phyloP scores from a whole-genome alignment of 1,284 basidiomycete species.

The Chiua sp. region DNA sequence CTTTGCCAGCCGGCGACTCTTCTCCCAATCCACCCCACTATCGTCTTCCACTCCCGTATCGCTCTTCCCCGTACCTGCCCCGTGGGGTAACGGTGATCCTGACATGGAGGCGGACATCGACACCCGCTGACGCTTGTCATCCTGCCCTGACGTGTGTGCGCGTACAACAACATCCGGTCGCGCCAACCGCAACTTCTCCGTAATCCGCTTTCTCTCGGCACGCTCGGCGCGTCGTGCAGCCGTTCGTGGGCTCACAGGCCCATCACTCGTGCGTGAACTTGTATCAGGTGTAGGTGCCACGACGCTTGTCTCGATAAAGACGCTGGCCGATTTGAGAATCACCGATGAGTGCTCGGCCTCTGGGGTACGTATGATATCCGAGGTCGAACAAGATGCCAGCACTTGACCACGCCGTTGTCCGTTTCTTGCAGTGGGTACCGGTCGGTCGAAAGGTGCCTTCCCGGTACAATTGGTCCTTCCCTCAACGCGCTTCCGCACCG shows the following conservation, averaged over 20 bases:
- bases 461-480: neutral
- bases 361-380: neutral
- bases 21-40: conserved; percentile 32
- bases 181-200: conserved; percentile 34
- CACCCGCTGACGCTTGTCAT: neutral
- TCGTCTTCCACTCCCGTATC: conserved; percentile 13
- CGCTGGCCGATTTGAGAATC: neutral
- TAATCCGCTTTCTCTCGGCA: conserved; percentile 28
- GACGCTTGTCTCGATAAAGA: no score
- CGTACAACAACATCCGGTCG: conserved; percentile 33
- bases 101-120: neutral
- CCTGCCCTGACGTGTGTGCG: neutral
- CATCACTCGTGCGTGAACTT: neutral
- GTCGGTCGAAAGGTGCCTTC: conserved; percentile 9
- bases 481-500: conserved; percentile 20
- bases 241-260: conserved; percentile 20
- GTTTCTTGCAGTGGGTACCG: no score
- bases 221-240: conserved; percentile 23
- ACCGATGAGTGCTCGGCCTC: neutral
- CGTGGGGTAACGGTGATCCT: neutral
- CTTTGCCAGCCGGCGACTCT: conserved; percentile 29
- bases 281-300: no score
- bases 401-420: neutral
- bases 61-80: neutral
- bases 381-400: conserved; percentile 4